phyloP scores from a whole-genome alignment of 1,284 basidiomycete species.

The Sanguinoderma infundibulare region DNA sequence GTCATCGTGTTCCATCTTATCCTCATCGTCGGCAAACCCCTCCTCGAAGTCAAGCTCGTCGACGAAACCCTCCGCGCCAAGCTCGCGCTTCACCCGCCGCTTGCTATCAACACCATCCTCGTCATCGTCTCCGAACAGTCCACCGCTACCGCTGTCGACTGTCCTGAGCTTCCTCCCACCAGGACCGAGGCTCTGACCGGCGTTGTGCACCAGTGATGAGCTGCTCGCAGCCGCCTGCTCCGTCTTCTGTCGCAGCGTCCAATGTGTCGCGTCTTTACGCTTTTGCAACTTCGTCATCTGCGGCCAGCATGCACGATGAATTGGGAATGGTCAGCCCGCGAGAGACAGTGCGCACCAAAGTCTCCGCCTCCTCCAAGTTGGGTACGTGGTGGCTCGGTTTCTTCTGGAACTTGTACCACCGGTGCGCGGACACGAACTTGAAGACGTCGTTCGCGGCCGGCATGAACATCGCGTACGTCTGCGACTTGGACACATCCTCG shows the following conservation, averaged over 20 bases:
- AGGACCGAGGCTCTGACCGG: slow-evolving; percentile 62
- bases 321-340: neutral
- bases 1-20: slow-evolving; percentile 72
- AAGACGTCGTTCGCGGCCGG: slow-evolving; percentile 76
- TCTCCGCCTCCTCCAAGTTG: slow-evolving; percentile 72
- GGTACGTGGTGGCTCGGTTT: slow-evolving; percentile 75
- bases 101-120: slow-evolving; percentile 56
- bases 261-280: slow-evolving; percentile 74
- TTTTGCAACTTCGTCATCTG: slow-evolving; percentile 60
- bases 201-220: slow-evolving; percentile 51
- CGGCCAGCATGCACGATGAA: neutral
- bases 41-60: slow-evolving; percentile 87
- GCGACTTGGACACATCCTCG: slow-evolving; percentile 71
- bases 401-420: slow-evolving; percentile 92
- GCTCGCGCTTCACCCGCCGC: slow-evolving; percentile 54
- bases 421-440: slow-evolving; percentile 83
- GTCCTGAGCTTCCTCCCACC: slow-evolving; percentile 65
- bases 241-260: slow-evolving; percentile 71
- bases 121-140: slow-evolving; percentile 69
- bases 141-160: slow-evolving; percentile 61
- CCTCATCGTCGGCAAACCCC: slow-evolving; percentile 87
- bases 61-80: slow-evolving; percentile 72
- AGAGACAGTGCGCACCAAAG: slow-evolving; percentile 56
- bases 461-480: slow-evolving; percentile 56
- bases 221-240: slow-evolving; percentile 48